Evolutionary conservation across 805 yeast species (phyloP).

Genomic region (Cyberlindnera mississippiensis): DNA sequence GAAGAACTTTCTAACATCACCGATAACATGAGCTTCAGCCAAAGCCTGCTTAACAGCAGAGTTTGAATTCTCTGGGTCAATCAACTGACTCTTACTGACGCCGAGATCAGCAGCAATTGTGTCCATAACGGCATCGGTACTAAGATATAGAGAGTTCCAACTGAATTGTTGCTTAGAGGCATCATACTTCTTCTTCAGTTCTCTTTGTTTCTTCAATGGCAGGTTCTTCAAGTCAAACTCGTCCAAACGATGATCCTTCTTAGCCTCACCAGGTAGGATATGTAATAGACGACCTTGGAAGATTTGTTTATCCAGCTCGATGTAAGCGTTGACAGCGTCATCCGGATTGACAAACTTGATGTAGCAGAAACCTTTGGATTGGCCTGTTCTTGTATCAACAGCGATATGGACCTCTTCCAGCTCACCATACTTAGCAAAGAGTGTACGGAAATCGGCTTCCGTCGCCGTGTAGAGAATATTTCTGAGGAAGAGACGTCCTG

Average conservation of each 20-base stretch:
- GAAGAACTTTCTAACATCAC: conserved; percentile 84
- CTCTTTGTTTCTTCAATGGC: conserved; percentile 89
- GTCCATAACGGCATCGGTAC: conserved; percentile 85
- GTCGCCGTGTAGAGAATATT: conserved; percentile 77
- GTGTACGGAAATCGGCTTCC: conserved; percentile 67
- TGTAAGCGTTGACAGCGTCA: conserved; percentile 75
- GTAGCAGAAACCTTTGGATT: conserved; percentile 91
- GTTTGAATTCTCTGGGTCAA: conserved; percentile 81
- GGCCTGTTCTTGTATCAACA: conserved; percentile 82
- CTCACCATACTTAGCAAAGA: conserved; percentile 66
- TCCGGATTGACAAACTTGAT: conserved; percentile 62
- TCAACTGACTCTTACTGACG: conserved; percentile 71
- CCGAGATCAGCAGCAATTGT: conserved; percentile 86
- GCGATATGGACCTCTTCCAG: conserved; percentile 91
- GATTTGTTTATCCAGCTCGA: conserved; percentile 75
- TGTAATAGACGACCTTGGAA: conserved; percentile 94
- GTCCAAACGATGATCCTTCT: conserved; percentile 78
- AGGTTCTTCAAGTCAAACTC: conserved; percentile 88
- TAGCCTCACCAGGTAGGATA: conserved; percentile 78
- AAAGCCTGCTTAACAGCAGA: conserved; percentile 96
- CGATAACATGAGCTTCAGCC: conserved; percentile 94
- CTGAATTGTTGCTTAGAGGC: conserved; percentile 86
- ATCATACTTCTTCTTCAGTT: conserved; percentile 74
- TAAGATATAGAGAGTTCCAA: conserved; percentile 94
- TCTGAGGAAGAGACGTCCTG: conserved; percentile 85